A percentile compares a stretch with the other conserved stretches of the same genome.
Conservation (phyloP, 2,329 filamentous ascomycete species). For the Coccinonectria pachysandricola region DNA sequence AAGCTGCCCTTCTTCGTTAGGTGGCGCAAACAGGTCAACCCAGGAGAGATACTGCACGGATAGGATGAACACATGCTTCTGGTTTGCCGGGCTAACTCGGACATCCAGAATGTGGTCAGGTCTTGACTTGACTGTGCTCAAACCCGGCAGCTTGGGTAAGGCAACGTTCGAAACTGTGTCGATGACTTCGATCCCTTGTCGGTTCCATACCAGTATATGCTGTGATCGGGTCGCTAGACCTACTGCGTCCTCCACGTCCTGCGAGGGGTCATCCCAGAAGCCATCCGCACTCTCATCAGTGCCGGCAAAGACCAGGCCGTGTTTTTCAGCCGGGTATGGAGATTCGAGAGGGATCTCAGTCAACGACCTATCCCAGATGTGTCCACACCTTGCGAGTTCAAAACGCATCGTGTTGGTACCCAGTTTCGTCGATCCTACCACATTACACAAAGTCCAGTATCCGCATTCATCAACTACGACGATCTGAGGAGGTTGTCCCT, state of each 20-base stretch:
- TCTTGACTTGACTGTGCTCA: slow-evolving; percentile 14
- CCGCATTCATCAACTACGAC: slow-evolving; percentile 56
- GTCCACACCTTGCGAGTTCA: slow-evolving; percentile 30
- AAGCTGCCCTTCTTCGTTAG: slow-evolving; percentile 2
- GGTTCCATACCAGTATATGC: slow-evolving; percentile 28
- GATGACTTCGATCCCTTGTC: slow-evolving; percentile 23
- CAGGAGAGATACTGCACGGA: slow-evolving; percentile 43
- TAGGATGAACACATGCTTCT: slow-evolving; percentile 45
- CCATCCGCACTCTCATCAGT: slow-evolving; percentile 11
- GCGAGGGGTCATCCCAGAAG: slow-evolving; percentile 9
- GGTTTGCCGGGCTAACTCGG: slow-evolving; percentile 33
- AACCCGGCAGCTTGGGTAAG: slow-evolving; percentile 18
- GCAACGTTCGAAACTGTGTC: slow-evolving; percentile 25
- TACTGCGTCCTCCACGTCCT: slow-evolving; percentile 4
- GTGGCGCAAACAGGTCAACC: slow-evolving; percentile 28
- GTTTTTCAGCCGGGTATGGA: slow-evolving; percentile 23
- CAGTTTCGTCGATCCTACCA: slow-evolving; percentile 29
- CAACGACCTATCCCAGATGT: slow-evolving; percentile 31
- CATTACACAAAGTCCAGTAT: slow-evolving; percentile 58
- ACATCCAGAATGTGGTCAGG: slow-evolving; percentile 45
- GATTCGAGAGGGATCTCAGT: slow-evolving; percentile 22
- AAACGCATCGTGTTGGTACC: slow-evolving; percentile 25
- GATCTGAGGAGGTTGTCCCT: slow-evolving; percentile 46
- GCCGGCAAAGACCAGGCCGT: slow-evolving; percentile 35
- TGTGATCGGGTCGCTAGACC: slow-evolving; percentile 9